Conservation (phyloP, 2,329 filamentous ascomycete species). For the Orbilia oligospora region DNA sequence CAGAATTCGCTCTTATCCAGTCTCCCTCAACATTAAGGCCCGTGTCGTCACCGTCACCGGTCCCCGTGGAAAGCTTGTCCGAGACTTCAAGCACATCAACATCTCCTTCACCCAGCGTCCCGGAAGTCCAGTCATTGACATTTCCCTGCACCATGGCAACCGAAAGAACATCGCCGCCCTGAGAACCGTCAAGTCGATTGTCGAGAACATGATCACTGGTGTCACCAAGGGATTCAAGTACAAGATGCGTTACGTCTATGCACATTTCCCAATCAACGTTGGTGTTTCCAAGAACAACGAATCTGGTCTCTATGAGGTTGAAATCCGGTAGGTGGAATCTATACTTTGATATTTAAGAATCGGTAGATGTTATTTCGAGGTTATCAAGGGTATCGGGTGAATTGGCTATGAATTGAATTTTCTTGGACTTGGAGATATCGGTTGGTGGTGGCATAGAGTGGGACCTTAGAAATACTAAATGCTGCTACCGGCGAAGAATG, state of each 20-base stretch:
- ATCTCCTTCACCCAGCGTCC: slow-evolving; percentile 90
- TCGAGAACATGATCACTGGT: slow-evolving; percentile 98
- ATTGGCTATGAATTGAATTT: slow-evolving; percentile 27
- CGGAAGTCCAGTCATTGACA: slow-evolving; percentile 84
- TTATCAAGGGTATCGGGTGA: slow-evolving; percentile 27
- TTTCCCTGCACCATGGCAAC: slow-evolving; percentile 98
- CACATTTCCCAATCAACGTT: slow-evolving; percentile 99
- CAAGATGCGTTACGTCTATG: slow-evolving; percentile 99
- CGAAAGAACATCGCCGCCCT: slow-evolving; percentile 98
- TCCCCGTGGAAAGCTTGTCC: slow-evolving; percentile 94
- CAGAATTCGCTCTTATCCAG: slow-evolving; percentile 72
- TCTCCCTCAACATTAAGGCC: slow-evolving; percentile 98
- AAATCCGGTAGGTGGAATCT: slow-evolving; percentile 84
- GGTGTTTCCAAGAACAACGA: slow-evolving; percentile 97
- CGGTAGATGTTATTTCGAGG: neutral
- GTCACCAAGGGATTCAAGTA: slow-evolving; percentile 99
- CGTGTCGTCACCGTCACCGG: slow-evolving; percentile 97
- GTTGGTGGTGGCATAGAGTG: slow-evolving; percentile 33
- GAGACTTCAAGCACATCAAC: slow-evolving; percentile 95
- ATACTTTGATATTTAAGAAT: slow-evolving; percentile 12
- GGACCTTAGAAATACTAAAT: neutral
- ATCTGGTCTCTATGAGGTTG: slow-evolving; percentile 88
- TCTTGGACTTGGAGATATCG: neutral
- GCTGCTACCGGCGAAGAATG: neutral
- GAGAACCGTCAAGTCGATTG: slow-evolving; percentile 96